Percentiles rank a stretch among this genome's conserved stretches.
These are phyloP conservation scores for Polyplosphaeria fusca DNA, from an alignment of 495 filamentous ascomycete species.

Conservation along the genomic window DNA sequence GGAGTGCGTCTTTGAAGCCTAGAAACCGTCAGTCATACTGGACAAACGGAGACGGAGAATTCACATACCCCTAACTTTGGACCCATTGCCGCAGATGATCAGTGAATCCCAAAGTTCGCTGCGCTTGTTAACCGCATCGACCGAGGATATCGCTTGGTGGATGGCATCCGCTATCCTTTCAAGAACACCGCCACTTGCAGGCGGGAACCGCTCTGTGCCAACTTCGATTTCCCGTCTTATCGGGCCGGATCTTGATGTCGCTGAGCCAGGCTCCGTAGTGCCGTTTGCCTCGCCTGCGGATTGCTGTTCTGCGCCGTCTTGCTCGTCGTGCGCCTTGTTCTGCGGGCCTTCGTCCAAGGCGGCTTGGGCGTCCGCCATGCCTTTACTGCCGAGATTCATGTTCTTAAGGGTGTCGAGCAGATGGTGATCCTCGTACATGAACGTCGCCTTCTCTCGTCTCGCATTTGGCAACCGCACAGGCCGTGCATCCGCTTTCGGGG, in stretches of 20 bases:
- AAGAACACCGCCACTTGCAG: conserved; percentile 68
- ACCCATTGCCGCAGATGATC: conserved; percentile 84
- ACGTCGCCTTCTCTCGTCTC: conserved; percentile 69
- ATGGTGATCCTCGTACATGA: conserved; percentile 77
- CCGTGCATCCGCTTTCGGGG: conserved; percentile 49
- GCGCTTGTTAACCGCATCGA: conserved; percentile 74
- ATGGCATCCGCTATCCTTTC: conserved; percentile 77
- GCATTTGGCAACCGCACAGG: conserved; percentile 71
- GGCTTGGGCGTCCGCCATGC: conserved; percentile 38
- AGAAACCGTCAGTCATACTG: not conserved
- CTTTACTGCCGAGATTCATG: conserved; percentile 46
- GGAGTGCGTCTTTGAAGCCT: conserved; percentile 82
- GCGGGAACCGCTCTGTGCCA: conserved; percentile 81
- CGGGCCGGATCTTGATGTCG: conserved; percentile 39
- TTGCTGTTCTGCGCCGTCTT: conserved; percentile 28
- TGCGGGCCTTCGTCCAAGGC: conserved; percentile 44
- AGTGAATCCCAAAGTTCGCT: conserved; percentile 85
- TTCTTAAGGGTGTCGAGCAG: conserved; percentile 58
- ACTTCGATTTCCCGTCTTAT: conserved; percentile 75
- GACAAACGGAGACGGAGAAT: not conserved
- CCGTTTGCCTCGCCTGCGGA: conserved; percentile 32
- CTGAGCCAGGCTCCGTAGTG: conserved; percentile 34
- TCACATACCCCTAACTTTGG: conserved; percentile 67
- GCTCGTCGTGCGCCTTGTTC: conserved; percentile 38
- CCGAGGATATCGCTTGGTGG: conserved; percentile 72